phyloP scores from a whole-genome alignment of 108 stramenopile genomes.

The Mayamaea pseudoterrestris region DNA sequence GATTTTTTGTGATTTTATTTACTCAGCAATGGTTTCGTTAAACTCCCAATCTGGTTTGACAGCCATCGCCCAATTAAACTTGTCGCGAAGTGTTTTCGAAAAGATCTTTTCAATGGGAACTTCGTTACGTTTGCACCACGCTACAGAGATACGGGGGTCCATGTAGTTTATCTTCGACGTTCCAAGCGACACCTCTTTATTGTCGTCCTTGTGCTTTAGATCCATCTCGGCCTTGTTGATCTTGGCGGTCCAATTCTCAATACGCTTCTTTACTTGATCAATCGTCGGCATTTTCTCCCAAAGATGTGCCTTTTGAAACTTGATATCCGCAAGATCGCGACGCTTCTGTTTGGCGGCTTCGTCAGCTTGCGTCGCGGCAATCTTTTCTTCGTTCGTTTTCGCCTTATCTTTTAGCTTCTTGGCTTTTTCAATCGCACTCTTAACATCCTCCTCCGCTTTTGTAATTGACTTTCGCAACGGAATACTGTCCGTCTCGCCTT shows the following conservation, averaged over 20 bases:
- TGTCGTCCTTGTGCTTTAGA: slow-evolving; percentile 96
- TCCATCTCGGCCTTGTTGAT: slow-evolving; percentile 87
- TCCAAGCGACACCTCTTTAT: slow-evolving; percentile 95
- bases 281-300: slow-evolving; percentile 78
- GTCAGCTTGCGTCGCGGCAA: slow-evolving; percentile 80
- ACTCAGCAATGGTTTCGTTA: slow-evolving; percentile 35
- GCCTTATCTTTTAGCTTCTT: slow-evolving; percentile 89
- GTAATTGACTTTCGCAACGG: slow-evolving; percentile 56
- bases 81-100: slow-evolving; percentile 91
- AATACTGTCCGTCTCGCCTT: slow-evolving; percentile 51
- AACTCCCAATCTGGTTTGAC: slow-evolving; percentile 91
- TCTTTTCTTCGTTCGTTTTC: slow-evolving; percentile 88
- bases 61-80: slow-evolving; percentile 99
- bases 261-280: slow-evolving; percentile 72
- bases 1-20: too few species aligned
- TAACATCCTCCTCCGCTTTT: slow-evolving; percentile 50
- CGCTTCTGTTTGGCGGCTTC: slow-evolving; percentile 65
- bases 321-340: slow-evolving; percentile 46
- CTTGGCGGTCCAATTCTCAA: slow-evolving; percentile 79
- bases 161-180: slow-evolving; percentile 99
- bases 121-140: slow-evolving; percentile 98
- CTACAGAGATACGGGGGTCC: slow-evolving; percentile 98
- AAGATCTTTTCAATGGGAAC: slow-evolving; percentile 95
- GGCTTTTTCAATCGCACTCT: slow-evolving; percentile 62
- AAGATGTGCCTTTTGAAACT: slow-evolving; percentile 80